Base-by-base conservation (phyloP, 768 basidiomycete species). In the Stropharia rugosoannulata region DNA sequence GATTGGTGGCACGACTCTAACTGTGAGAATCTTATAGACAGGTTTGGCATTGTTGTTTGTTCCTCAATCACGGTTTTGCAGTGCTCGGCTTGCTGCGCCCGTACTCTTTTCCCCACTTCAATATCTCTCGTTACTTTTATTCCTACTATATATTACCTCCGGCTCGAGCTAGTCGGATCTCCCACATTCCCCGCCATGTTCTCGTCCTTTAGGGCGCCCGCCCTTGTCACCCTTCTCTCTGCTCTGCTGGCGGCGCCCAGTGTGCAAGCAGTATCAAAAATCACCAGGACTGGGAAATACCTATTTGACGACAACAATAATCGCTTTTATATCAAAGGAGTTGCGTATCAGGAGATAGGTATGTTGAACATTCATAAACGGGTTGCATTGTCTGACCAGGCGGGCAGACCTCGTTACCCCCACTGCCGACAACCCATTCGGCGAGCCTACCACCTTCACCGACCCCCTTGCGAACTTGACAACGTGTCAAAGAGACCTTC, bases 291-390 rank as follows among this genome's bases (percentile, higher is more conserved):
- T 27, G 93, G 91, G 35, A 83, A 84, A 65, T 96, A 94, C 68
- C 84, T 96, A 41, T 96, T 93, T 72, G 81, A 80, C 39, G 80
- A 80, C 3, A 81, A 83, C 49, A 91, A 92, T 3, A 85, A 67
- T 38, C 74, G 95, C 51, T 96, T 96, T 73, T 95, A 85, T 72
- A 89, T 97, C 73, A 93, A 91, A 70, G 92, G 91, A 51, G 73
- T 93, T 53, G 89, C 90, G 10, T 94, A 94, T 70, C 91, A 93
- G 68, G 77, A 82, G 57, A 90, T 93, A 73, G 93, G 94, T 84
- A 58, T 15, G 18, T 35, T 16, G 6, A 16, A 22, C 39, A 8
- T 11, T 54, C 40, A 13, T 40, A 22, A 40, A 58, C n/a, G 10
- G 2, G 22, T 9, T 48, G 27, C 4, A 19, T 15, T 45, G 13